These are phyloP conservation scores for Calonectria hawksworthii DNA, from an alignment of 2,329 filamentous ascomycete species.

Conservation along the genomic window DNA sequence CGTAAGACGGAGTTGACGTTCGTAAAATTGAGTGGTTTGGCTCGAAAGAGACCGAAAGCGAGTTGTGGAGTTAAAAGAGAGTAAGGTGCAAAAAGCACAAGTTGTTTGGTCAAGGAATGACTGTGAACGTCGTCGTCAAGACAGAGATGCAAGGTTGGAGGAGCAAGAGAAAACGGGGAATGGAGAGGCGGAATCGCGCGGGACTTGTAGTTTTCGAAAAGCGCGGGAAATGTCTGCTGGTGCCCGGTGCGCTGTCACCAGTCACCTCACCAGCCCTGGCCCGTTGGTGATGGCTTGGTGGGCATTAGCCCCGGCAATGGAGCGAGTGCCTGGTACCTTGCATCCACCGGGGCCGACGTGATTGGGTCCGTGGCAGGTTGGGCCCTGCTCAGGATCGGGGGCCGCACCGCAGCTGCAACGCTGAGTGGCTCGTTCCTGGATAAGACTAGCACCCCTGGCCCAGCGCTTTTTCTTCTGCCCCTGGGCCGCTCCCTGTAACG, in stretches of 20 bases:
- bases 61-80: slow-evolving; percentile 36
- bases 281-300: slow-evolving; percentile 20
- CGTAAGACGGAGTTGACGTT: slow-evolving; percentile 22
- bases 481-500: slow-evolving; percentile 38
- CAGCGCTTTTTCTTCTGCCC: slow-evolving; percentile 28
- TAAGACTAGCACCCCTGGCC: slow-evolving; percentile 37
- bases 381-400: slow-evolving; percentile 40
- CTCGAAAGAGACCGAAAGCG: slow-evolving; percentile 22
- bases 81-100: slow-evolving; percentile 39
- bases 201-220: slow-evolving; percentile 47
- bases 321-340: slow-evolving; percentile 43
- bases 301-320: slow-evolving; percentile 41
- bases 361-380: slow-evolving; percentile 36
- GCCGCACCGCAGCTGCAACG: slow-evolving; percentile 36
- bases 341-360: slow-evolving; percentile 32
- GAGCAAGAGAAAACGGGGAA: slow-evolving; percentile 22
- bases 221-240: slow-evolving; percentile 41
- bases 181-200: slow-evolving; percentile 34
- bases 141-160: slow-evolving; percentile 35
- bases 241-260: slow-evolving; percentile 35
- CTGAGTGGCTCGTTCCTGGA: slow-evolving; percentile 46
- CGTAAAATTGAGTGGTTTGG: slow-evolving; percentile 22
- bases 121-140: slow-evolving; percentile 36
- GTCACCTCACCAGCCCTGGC: slow-evolving; percentile 35
- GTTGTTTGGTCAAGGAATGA: slow-evolving; percentile 33